Percentiles rank a stretch among this genome's conserved stretches.
Evolutionary conservation across 2,329 filamentous ascomycete genomes (phyloP).

Genomic region (Hypoxylon sp.): DNA sequence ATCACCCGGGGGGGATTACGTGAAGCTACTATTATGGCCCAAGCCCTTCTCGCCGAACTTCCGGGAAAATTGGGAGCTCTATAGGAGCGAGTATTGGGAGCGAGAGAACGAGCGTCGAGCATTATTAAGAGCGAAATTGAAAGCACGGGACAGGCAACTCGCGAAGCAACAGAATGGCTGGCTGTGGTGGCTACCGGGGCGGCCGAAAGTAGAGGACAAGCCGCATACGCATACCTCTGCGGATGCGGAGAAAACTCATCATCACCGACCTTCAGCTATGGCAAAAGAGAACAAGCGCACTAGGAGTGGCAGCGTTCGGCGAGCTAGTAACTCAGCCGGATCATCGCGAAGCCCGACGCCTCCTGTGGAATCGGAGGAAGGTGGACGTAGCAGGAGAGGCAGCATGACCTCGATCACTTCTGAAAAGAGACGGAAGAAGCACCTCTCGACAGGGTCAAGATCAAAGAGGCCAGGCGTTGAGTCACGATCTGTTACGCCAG

Average conservation of each 20-base stretch:
- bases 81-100: constrained; percentile 96
- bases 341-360: constrained; percentile 67
- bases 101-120: constrained; percentile 91
- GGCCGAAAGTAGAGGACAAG: constrained; percentile 59
- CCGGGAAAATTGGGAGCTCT: constrained; percentile 96
- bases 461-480: constrained; percentile 63
- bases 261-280: constrained; percentile 60
- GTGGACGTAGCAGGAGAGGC: constrained; percentile 58
- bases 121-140: constrained; percentile 78
- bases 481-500: constrained; percentile 68
- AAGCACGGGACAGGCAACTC: constrained; percentile 76
- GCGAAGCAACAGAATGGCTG: constrained; percentile 78
- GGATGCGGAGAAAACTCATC: constrained; percentile 57
- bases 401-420: constrained; percentile 65
- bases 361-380: constrained; percentile 61
- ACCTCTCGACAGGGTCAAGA: constrained; percentile 59
- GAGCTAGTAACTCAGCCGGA: constrained; percentile 65
- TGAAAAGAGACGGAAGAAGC: constrained; percentile 69
- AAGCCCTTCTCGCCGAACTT: constrained; percentile 97
- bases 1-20: constrained; percentile 88
- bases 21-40: constrained; percentile 89
- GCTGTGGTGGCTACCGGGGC: constrained; percentile 90
- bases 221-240: constrained; percentile 40
- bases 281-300: constrained; percentile 65
- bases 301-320: constrained; percentile 67